These are phyloP conservation scores for Fusarium sp. DNA, from an alignment of 2,329 filamentous ascomycete species.

Conservation along the genomic window DNA sequence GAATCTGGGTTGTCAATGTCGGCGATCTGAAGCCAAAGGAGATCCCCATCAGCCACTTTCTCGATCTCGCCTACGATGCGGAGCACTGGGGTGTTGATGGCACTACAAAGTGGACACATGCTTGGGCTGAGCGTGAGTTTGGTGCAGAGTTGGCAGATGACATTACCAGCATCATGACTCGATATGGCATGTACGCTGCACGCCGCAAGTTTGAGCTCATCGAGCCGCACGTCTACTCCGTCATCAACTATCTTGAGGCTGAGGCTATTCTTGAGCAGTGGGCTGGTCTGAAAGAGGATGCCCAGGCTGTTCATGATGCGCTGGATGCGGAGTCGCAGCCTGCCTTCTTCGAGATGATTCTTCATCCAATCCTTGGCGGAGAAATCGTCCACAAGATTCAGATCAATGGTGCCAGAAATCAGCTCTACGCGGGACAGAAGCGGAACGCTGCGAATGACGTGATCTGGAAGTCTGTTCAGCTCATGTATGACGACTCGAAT, in stretches of 20 bases:
- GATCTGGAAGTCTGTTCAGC: conserved; percentile 35
- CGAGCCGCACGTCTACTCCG: conserved; percentile 69
- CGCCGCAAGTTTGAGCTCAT: conserved; percentile 74
- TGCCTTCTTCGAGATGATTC: conserved; percentile 73
- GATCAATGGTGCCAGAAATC: conserved; percentile 64
- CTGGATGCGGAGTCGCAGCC: conserved; percentile 62
- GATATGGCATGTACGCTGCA: conserved; percentile 69
- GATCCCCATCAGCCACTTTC: conserved; percentile 69
- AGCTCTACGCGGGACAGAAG: conserved; percentile 69
- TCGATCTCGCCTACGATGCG: conserved; percentile 72
- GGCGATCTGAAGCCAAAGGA: conserved; percentile 74
- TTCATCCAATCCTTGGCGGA: conserved; percentile 73
- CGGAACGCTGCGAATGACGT: conserved; percentile 68
- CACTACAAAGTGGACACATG: conserved; percentile 57
- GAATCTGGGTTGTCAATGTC: conserved; percentile 76
- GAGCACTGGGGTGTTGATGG: conserved; percentile 54
- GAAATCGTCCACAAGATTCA: conserved; percentile 68
- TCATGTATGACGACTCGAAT: conserved; percentile 40
- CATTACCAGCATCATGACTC: conserved; percentile 61
- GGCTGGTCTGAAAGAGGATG: conserved; percentile 62
- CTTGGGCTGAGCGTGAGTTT: conserved; percentile 68
- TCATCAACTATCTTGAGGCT: conserved; percentile 74
- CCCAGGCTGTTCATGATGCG: conserved; percentile 61
- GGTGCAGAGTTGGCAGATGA: conserved; percentile 60
- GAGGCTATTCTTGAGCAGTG: conserved; percentile 69